Evolutionary conservation across 306 rosid genomes (phyloP).

Genomic region (Cicer cuneatum): DNA sequence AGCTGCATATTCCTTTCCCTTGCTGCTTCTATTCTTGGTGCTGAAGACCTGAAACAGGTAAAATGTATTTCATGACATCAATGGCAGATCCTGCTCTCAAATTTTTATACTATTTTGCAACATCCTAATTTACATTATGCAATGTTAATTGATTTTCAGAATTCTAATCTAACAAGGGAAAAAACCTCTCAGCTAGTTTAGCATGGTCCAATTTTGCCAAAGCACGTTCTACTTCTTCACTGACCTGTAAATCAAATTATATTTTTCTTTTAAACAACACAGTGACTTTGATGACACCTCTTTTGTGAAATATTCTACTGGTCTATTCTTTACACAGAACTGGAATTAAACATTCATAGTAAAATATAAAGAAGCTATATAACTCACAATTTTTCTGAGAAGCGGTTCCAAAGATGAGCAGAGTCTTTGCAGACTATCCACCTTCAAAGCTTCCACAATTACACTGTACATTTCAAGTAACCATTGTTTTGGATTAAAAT

Average conservation of each 20-base stretch:
- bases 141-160: constrained; percentile 17
- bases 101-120: background rate
- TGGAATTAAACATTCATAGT: background rate
- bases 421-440: constrained; percentile 85
- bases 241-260: constrained; percentile 57
- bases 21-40: constrained; percentile 62
- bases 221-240: constrained; percentile 90
- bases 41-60: constrained; percentile 56
- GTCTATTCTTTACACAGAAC: background rate
- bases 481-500: background rate
- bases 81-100: background rate
- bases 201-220: constrained; percentile 62
- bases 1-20: constrained; percentile 66
- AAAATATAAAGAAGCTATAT: background rate
- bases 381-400: constrained; percentile 87
- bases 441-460: constrained; percentile 87
- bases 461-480: constrained; percentile 62
- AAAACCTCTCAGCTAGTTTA: constrained; percentile 70
- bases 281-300: background rate
- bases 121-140: background rate
- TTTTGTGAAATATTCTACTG: constrained; percentile 18
- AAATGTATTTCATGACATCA: constrained; percentile 14
- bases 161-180: constrained; percentile 31
- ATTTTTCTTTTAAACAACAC: no score
- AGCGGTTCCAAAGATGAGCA: constrained; percentile 85